Evolutionary conservation across 192 early-diverging fungal species (phyloP).

Genomic region (Gamsiella multidivaricata): DNA sequence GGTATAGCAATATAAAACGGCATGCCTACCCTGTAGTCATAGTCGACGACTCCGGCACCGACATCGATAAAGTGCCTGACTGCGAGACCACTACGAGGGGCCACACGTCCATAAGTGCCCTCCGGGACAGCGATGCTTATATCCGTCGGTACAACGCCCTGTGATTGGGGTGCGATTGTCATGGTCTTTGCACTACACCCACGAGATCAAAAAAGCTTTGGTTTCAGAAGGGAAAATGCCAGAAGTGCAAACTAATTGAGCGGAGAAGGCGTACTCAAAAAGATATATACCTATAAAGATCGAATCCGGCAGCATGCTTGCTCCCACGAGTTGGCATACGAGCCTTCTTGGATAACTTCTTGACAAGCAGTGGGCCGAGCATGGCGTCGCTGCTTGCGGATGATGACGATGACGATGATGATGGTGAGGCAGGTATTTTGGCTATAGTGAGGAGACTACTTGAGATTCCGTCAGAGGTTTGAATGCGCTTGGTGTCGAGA

Average conservation of each 20-base stretch:
- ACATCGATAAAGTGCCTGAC: slow-evolving; percentile 90
- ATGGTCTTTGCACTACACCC: slow-evolving; percentile 61
- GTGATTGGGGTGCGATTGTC: slow-evolving; percentile 81
- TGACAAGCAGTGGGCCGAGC: slow-evolving; percentile 69
- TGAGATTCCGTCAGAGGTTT: background rate
- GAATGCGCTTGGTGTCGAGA: slow-evolving; percentile 14
- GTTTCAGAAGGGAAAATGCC: too few species aligned
- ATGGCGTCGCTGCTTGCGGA: slow-evolving; percentile 4
- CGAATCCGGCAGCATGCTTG: slow-evolving; percentile 89
- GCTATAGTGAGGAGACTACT: background rate
- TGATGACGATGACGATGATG: background rate
- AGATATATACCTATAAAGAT: slow-evolving; percentile 78
- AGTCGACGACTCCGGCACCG: slow-evolving; percentile 93
- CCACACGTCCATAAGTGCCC: slow-evolving; percentile 95
- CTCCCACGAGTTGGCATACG: slow-evolving; percentile 86
- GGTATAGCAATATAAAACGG: background rate
- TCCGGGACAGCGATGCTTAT: slow-evolving; percentile 85
- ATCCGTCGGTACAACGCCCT: slow-evolving; percentile 87
- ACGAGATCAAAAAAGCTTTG: background rate
- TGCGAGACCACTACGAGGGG: slow-evolving; percentile 92
- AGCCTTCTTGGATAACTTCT: slow-evolving; percentile 77
- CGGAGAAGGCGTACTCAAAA: background rate
- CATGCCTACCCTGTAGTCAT: slow-evolving; percentile 63
- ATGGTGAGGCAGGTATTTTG: background rate
- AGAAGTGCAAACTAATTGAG: too few species aligned